Evolutionary conservation across 345 rosid species (phyloP).

Genomic region (Salix suchowensis): DNA sequence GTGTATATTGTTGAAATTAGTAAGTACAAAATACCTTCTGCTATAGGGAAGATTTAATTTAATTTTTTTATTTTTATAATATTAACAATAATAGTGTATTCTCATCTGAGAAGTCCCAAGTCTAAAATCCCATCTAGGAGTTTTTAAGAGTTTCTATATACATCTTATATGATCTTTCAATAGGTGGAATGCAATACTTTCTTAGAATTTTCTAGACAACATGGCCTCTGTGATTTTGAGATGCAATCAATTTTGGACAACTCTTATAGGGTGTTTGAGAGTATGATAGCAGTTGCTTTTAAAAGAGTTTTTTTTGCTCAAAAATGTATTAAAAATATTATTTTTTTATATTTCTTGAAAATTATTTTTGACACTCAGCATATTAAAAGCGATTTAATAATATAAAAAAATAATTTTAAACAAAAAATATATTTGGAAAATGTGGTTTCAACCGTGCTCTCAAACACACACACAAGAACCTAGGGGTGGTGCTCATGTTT

Average conservation of each 20-base stretch:
- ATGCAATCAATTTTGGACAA: not conserved
- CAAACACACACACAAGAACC: not conserved
- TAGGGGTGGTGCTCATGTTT: not conserved
- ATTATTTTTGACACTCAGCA: too few relatives aligned
- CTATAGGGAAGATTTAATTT: not conserved
- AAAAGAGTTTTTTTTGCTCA: too few relatives aligned
- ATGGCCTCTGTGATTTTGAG: not conserved
- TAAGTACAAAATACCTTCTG: too few relatives aligned
- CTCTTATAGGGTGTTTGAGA: not conserved
- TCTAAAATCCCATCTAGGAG: not conserved
- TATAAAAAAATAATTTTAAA: too few relatives aligned
- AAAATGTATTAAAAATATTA: too few relatives aligned
- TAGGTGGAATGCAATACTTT: not conserved
- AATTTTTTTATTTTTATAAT: not conserved
- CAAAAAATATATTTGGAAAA: too few relatives aligned
- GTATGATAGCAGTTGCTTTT: too few relatives aligned
- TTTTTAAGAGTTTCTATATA: not conserved
- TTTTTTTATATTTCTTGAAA: too few relatives aligned
- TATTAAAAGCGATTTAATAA: too few relatives aligned
- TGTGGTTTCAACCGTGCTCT: too few relatives aligned
- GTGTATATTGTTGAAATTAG: too few relatives aligned
- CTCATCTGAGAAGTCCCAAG: not conserved
- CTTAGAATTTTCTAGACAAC: not conserved
- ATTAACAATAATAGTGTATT: not conserved
- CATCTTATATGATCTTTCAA: not conserved